A percentile compares a stretch with the other conserved stretches of the same genome.
Evolutionary conservation across 2,329 filamentous ascomycete species (phyloP).

Genomic region (Calonectria pteridis): DNA sequence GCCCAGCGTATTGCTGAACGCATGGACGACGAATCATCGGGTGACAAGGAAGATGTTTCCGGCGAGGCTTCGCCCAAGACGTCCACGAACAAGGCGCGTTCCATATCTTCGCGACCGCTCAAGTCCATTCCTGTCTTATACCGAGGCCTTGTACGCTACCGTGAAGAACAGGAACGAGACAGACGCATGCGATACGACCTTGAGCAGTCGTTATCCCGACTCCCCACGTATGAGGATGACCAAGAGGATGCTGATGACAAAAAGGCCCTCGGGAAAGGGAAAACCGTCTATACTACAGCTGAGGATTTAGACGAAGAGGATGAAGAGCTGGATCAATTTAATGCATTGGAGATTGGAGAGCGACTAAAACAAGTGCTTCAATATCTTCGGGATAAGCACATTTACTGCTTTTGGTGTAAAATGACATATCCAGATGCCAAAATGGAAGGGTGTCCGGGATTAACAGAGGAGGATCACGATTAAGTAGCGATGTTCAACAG

Average conservation of each 20-base stretch:
- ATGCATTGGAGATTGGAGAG: constrained; percentile 75
- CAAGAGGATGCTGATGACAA: constrained; percentile 81
- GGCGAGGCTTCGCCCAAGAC: constrained; percentile 37
- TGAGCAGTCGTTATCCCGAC: constrained; percentile 70
- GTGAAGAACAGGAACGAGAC: constrained; percentile 78
- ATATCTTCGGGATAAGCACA: constrained; percentile 77
- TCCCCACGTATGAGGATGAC: constrained; percentile 77
- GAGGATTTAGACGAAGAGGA: constrained; percentile 84
- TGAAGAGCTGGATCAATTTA: constrained; percentile 83
- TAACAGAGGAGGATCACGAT: constrained; percentile 86
- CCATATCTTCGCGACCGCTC: constrained; percentile 64
- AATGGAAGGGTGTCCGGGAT: constrained; percentile 91
- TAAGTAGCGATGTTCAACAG: constrained; percentile 25
- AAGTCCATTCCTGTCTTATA: constrained; percentile 83
- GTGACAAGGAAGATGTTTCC: background rate
- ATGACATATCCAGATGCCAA: constrained; percentile 77
- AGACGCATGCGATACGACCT: constrained; percentile 74
- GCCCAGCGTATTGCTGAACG: constrained; percentile 88
- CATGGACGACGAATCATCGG: constrained; percentile 70
- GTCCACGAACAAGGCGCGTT: constrained; percentile 48
- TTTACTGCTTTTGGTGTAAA: constrained; percentile 98
- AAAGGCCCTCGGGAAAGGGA: constrained; percentile 72
- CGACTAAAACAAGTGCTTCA: constrained; percentile 74
- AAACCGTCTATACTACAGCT: constrained; percentile 68
- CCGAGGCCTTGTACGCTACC: constrained; percentile 77